Percentiles rank a stretch among this genome's conserved stretches.
These are phyloP conservation scores for Xerocomus brunneocitrinus DNA, from an alignment of 768 basidiomycete genomes.

Conservation along the genomic window DNA sequence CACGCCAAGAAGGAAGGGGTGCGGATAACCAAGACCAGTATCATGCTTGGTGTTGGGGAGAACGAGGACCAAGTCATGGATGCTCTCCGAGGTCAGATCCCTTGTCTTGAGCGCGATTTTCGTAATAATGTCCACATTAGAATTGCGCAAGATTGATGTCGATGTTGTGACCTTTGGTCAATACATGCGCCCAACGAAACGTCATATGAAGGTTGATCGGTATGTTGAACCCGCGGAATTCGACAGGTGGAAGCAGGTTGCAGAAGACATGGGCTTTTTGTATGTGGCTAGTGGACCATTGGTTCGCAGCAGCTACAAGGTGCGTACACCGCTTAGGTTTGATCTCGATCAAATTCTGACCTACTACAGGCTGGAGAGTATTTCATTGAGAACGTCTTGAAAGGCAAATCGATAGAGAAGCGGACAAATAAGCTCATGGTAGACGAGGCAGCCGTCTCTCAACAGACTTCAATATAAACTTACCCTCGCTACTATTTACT, in stretches of 20 bases:
- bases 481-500: neutral
- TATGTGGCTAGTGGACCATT: constrained; percentile 97
- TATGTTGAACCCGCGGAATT: constrained; percentile 96
- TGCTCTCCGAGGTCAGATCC: constrained; percentile 69
- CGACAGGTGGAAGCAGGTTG: constrained; percentile 82
- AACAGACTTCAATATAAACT: constrained; percentile 5
- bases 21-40: constrained; percentile 91
- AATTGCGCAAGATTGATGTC: constrained; percentile 81
- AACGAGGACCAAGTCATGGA: constrained; percentile 74
- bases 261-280: constrained; percentile 91
- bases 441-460: constrained; percentile 11
- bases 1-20: constrained; percentile 83
- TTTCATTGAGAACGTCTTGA: constrained; percentile 88
- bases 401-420: constrained; percentile 49
- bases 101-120: neutral
- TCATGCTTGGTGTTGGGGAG: constrained; percentile 98
- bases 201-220: constrained; percentile 98
- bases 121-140: constrained; percentile 37
- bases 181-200: constrained; percentile 99
- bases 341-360: constrained; percentile 2
- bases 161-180: constrained; percentile 99
- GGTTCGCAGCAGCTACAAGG: constrained; percentile 97
- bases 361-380: constrained; percentile 82
- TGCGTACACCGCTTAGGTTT: constrained; percentile 30
- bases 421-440: constrained; percentile 32